phyloP scores from a whole-genome alignment of 2,329 filamentous ascomycete species.

The Coniochaeta sp. region DNA sequence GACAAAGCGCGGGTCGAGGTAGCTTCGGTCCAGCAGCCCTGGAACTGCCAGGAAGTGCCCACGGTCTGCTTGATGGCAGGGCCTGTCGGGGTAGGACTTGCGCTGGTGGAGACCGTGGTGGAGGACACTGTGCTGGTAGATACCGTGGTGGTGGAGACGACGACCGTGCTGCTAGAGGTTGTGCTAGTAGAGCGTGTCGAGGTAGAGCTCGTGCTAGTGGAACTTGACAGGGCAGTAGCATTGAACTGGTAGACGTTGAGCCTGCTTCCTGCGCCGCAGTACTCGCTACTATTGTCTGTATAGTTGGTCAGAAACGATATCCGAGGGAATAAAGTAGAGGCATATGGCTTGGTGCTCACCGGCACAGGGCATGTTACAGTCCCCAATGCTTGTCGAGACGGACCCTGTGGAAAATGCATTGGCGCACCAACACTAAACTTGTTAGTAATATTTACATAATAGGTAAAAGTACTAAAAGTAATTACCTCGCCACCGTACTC shows the following conservation, averaged over 20 bases:
- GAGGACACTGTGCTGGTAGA: neutral
- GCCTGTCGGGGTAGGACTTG: slow-evolving; percentile 4
- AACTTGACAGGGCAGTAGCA: neutral
- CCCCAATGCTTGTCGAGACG: slow-evolving; percentile 13
- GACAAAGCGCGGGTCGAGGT: slow-evolving; percentile 16
- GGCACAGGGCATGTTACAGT: slow-evolving; percentile 34
- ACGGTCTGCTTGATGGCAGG: slow-evolving; percentile 12
- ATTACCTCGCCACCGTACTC: slow-evolving; percentile 20
- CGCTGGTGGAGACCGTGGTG: slow-evolving; percentile 6
- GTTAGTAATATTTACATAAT: too few relatives aligned
- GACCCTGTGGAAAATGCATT: neutral
- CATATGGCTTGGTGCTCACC: slow-evolving; percentile 15
- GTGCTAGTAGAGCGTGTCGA: too few relatives aligned
- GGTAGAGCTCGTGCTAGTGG: neutral
- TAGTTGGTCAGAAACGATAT: neutral
- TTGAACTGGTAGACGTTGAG: slow-evolving; percentile 30
- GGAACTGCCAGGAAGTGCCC: slow-evolving; percentile 12
- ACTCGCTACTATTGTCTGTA: slow-evolving; percentile 23
- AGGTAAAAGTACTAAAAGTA: too few relatives aligned
- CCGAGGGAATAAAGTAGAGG: neutral
- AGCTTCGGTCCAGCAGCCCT: slow-evolving; percentile 23
- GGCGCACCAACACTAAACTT: slow-evolving; percentile 15
- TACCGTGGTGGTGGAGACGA: neutral
- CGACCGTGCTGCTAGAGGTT: neutral
- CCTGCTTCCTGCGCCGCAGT: slow-evolving; percentile 30